Evolutionary conservation across 495 filamentous ascomycete species (phyloP), one percentile per base, ranked within the genome.

Genomic region (Cudoniella acicularis): DNA sequence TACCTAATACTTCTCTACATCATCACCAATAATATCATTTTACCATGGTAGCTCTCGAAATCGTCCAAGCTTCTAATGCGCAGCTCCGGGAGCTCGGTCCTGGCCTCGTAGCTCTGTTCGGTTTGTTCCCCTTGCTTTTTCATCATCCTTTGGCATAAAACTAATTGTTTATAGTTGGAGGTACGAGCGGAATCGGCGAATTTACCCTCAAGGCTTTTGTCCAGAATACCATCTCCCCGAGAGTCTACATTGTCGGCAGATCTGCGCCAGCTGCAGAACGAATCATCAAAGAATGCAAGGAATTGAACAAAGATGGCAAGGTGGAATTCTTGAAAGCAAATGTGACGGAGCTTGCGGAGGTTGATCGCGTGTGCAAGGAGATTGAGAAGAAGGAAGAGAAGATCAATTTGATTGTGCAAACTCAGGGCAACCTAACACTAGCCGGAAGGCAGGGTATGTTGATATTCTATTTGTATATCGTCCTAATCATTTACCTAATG

Each of bases 41-140:
- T 57, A 53, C 25, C 16, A 83, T 83, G 79, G 77, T 79, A 0
- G 62, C 70, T 26, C 65, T 79, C 18, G 59, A 72, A 3, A 53
- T 60, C 1, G 67, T 81, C 24, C 67, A 70, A 26, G 67, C 70
- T 10, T 71, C 76, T 22, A 78, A 80, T 63, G 66, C 75, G 2
- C 54, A 69, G 27, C 66, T 81, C 36, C 69, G 73, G 60, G 64
- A 71, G 49, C 72, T 77, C 6, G 71, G 70, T 21, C 73, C 78
- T 3, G 73, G 72, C 20, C 70, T 82, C 10, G 81, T 84, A 42
- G 80, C 75, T 21, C 69, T 82, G 8, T 84, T 84, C 59, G 77
- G 77, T 79, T 74, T 11, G 49, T 52, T 2, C 42, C 10, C 25
- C 8, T 27, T 11, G 21, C 41, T 59, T 47, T 24, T 30, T n/a